Evolutionary conservation across 2,329 filamentous ascomycete species (phyloP).

Genomic region (Verticillium alfalfae): DNA sequence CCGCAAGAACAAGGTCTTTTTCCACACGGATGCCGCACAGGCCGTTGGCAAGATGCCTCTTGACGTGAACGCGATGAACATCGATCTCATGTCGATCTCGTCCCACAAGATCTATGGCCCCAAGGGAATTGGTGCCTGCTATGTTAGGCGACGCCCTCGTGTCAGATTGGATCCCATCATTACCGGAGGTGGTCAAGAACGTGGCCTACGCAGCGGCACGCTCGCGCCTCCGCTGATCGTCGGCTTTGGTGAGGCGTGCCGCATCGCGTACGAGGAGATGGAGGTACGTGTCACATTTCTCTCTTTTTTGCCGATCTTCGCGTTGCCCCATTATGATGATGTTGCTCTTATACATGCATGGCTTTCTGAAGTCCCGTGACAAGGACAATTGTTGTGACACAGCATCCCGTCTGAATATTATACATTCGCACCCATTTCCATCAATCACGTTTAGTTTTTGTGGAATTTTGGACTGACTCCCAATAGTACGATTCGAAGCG

Average conservation of each 20-base stretch:
- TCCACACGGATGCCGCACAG: slow-evolving; percentile 95
- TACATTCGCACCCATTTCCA: slow-evolving; percentile 3
- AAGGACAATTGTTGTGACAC: slow-evolving; percentile 54
- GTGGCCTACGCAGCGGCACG: slow-evolving; percentile 90
- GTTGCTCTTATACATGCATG: slow-evolving; percentile 76
- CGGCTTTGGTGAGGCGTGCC: slow-evolving; percentile 92
- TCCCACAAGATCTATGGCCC: slow-evolving; percentile 98
- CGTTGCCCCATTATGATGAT: slow-evolving; percentile 59
- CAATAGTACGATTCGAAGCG: slow-evolving; percentile 83
- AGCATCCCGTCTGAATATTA: slow-evolving; percentile 61
- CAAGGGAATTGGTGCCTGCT: slow-evolving; percentile 95
- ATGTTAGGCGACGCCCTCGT: slow-evolving; percentile 83
- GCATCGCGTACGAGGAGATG: slow-evolving; percentile 86
- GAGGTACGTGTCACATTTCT: slow-evolving; percentile 55
- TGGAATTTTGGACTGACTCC: slow-evolving; percentile 1
- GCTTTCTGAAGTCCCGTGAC: slow-evolving; percentile 75
- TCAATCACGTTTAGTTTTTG: background rate
- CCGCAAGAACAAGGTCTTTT: slow-evolving; percentile 88
- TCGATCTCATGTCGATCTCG: slow-evolving; percentile 98
- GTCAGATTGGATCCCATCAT: slow-evolving; percentile 96
- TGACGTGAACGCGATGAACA: slow-evolving; percentile 95
- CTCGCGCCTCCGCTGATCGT: slow-evolving; percentile 83
- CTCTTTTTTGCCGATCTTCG: slow-evolving; percentile 13
- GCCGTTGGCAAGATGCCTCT: slow-evolving; percentile 98
- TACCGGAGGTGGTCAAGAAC: slow-evolving; percentile 91